Conservation (phyloP, 306 rosid genomes). For the Cucurbita pepo region DNA sequence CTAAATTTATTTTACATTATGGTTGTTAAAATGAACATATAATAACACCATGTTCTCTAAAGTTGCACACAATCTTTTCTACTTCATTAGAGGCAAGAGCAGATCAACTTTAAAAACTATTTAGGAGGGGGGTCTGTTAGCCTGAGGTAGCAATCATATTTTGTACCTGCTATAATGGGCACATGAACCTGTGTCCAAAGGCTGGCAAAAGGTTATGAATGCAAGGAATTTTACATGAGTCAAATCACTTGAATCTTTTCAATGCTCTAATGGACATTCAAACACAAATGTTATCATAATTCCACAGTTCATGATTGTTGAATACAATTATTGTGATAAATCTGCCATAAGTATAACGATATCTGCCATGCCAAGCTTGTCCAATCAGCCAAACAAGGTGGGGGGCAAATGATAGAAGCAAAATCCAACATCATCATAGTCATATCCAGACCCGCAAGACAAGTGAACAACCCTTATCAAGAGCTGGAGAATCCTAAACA, state of each 20-base stretch:
- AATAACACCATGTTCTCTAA: neutral
- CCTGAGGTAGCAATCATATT: neutral
- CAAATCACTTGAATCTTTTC: neutral
- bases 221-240: neutral
- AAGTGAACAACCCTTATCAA: neutral
- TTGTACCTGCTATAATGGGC: neutral
- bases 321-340: neutral
- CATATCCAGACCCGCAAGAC: neutral
- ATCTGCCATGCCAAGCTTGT: neutral
- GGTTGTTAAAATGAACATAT: neutral
- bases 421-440: neutral
- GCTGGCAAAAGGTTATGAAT: neutral
- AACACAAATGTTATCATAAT: neutral
- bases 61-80: neutral
- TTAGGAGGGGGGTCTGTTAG: too few species aligned
- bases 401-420: neutral
- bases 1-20: neutral
- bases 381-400: neutral
- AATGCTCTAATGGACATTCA: neutral
- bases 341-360: neutral
- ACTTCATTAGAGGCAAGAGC: neutral
- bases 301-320: neutral
- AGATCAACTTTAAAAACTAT: too few species aligned
- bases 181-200: neutral
- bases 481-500: neutral